A percentile compares a stretch with the other conserved stretches of the same genome.
Evolutionary conservation across 768 basidiomycete species (phyloP).

Genomic region (Pulveroboletus sp.): DNA sequence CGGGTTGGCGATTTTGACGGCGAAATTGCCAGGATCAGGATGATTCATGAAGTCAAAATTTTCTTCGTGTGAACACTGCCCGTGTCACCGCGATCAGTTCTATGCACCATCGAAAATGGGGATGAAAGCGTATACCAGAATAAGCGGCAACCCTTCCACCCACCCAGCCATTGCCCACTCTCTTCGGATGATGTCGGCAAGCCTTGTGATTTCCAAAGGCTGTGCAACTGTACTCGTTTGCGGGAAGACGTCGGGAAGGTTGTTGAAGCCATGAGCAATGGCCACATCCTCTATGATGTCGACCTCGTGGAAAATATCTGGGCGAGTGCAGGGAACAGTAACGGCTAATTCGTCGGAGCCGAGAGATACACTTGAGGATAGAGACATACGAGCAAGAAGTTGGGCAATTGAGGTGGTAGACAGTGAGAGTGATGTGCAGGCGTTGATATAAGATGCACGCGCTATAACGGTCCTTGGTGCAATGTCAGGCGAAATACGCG

Average conservation of each 20-base stretch:
- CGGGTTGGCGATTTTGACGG: conserved; percentile 92
- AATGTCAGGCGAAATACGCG: conserved; percentile 76
- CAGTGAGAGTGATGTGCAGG: conserved; percentile 84
- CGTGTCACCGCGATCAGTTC: conserved; percentile 3
- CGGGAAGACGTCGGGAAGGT: conserved; percentile 88
- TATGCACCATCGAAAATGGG: background rate
- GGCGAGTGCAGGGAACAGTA: conserved; percentile 87
- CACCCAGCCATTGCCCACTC: conserved; percentile 96
- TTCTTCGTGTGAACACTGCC: conserved; percentile 95
- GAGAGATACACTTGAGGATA: conserved; percentile 47
- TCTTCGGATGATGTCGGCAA: conserved; percentile 80
- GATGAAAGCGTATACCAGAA: conserved; percentile 52
- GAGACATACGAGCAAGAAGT: conserved; percentile 83
- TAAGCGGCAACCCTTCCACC: conserved; percentile 92
- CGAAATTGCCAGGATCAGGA: conserved; percentile 71
- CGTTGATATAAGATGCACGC: conserved; percentile 89
- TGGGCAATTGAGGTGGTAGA: conserved; percentile 57
- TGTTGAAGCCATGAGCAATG: conserved; percentile 97
- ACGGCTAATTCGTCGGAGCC: conserved; percentile 66
- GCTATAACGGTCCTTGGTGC: conserved; percentile 66
- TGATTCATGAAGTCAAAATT: conserved; percentile 94
- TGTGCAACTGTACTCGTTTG: conserved; percentile 92
- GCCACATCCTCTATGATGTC: conserved; percentile 98
- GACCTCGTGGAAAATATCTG: conserved; percentile 97
- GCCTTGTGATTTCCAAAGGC: conserved; percentile 81